Base-by-base conservation (phyloP, 345 rosid species). In the Bretschneidera sinensis region DNA sequence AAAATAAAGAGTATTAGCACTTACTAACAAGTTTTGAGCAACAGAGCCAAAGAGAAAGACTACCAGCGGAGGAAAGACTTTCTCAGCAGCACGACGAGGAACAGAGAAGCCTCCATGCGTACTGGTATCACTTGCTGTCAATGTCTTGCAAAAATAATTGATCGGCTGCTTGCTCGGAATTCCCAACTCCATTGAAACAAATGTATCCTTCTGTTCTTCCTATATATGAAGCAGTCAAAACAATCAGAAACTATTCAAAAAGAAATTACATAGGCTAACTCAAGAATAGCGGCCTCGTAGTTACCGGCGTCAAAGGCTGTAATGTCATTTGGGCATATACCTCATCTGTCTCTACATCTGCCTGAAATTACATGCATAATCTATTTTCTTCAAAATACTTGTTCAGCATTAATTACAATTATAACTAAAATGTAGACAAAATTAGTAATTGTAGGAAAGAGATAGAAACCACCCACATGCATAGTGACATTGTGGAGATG, bases 51-150 rank as follows among this genome's bases (percentile, higher is more conserved):
- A 59, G 66, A 62, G 54, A 61, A 48, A 58, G 65, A 51, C 43
- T 77, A 85, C 86, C 86, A 85, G 63, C 6, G 88, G 79, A 50
- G 92, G 92, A 60, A 85, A 85, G 54, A 83, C 87, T 79, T 86
- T 86, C 77, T 86, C 89, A 43, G 92, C 92, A 57, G 92, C 85
- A 1, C 87, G 87, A 59, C 89, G 83, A 71, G 92, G 92, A 61
- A 86, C 84, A 62, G 92, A 86, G 62, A 86, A 86, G 0, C 92
- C 92, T 45, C 92, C 92, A 72, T 86, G 92, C 0, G 92, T 86
- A 62, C 91, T 85, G 9, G 91, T 83, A 74, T 80, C 85, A 72
- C 84, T 80, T 52, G 82, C 84, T 2, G 82, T 81, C 33, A 81
- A 69, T 35, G 85, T 81, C 78, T 81, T 81, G 67, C 82, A 81